Evolutionary conservation across 768 basidiomycete genomes (phyloP).

Genomic region (Mycena leptocephala): DNA sequence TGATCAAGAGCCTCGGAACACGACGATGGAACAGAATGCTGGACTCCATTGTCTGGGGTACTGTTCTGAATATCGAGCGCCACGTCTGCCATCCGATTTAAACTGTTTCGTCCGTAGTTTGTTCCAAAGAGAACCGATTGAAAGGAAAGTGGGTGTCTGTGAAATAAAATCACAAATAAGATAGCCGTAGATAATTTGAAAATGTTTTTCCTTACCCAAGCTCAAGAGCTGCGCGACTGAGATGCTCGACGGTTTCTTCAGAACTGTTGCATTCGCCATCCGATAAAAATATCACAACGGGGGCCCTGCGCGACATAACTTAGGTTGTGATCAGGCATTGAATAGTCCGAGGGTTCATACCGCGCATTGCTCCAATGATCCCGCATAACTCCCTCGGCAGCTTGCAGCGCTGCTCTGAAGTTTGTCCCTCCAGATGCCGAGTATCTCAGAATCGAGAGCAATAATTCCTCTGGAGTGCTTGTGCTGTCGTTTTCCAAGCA

Average conservation of each 20-base stretch:
- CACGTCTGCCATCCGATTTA: constrained; percentile 69
- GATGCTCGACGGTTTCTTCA: constrained; percentile 55
- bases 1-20: constrained; percentile 69
- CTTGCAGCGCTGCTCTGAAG: constrained; percentile 57
- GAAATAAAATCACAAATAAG: background rate
- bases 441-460: constrained; percentile 55
- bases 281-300: constrained; percentile 71
- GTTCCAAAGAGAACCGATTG: constrained; percentile 74
- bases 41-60: constrained; percentile 56
- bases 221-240: constrained; percentile 59
- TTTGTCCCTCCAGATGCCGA: constrained; percentile 57
- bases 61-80: constrained; percentile 63
- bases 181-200: background rate
- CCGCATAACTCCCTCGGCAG: constrained; percentile 58
- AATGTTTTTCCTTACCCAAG: constrained; percentile 61
- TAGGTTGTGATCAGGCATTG: no score
- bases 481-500: constrained; percentile 63
- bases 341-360: no score
- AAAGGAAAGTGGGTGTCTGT: constrained; percentile 73
- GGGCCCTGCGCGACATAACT: no score
- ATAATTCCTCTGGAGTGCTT: constrained; percentile 61
- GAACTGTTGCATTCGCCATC: constrained; percentile 64
- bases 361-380: constrained; percentile 67
- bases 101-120: constrained; percentile 33
- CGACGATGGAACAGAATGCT: constrained; percentile 55